A percentile compares a stretch with the other conserved stretches of the same genome.
These are phyloP conservation scores for Lecanoromycetidae sp. DNA, from an alignment of 2,329 filamentous ascomycete species.

Conservation along the genomic window DNA sequence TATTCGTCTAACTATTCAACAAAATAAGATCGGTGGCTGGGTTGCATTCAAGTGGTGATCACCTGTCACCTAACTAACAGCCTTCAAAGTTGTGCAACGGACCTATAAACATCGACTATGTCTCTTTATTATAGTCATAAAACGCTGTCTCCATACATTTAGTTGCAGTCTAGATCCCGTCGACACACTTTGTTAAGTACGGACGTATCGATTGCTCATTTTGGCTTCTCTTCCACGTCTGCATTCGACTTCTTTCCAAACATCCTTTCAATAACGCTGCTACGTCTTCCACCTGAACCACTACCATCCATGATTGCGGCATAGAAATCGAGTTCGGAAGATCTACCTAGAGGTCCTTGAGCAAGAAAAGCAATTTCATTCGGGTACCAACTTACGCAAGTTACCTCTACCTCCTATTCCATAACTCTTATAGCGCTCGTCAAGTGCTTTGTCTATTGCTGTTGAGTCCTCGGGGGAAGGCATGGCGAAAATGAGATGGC, in stretches of 20 bases:
- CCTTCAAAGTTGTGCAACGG: too few species aligned
- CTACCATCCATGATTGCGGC: background rate
- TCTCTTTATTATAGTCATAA: too few species aligned
- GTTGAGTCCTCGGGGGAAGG: background rate
- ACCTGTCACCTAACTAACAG: too few species aligned
- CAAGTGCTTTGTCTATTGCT: background rate
- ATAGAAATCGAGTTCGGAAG: background rate
- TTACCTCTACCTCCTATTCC: constrained; percentile 12
- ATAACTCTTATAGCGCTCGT: constrained; percentile 9
- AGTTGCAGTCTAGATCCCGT: too few species aligned
- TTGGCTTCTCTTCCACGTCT: background rate
- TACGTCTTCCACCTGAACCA: background rate
- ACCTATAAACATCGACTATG: too few species aligned
- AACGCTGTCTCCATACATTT: too few species aligned
- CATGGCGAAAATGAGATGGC: background rate
- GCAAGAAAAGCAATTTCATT: background rate
- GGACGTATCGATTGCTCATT: background rate
- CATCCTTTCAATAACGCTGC: constrained; percentile 3
- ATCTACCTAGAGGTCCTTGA: constrained; percentile 3
- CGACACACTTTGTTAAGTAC: too few species aligned
- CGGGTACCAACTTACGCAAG: constrained; percentile 3
- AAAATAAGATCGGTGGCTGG: too few species aligned
- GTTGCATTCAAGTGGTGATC: too few species aligned
- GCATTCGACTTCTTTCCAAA: constrained; percentile 3
- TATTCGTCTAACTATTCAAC: too few species aligned